Evolutionary conservation across 2,329 filamentous ascomycete species (phyloP).

Genomic region (Diaporthe vaccinii): DNA sequence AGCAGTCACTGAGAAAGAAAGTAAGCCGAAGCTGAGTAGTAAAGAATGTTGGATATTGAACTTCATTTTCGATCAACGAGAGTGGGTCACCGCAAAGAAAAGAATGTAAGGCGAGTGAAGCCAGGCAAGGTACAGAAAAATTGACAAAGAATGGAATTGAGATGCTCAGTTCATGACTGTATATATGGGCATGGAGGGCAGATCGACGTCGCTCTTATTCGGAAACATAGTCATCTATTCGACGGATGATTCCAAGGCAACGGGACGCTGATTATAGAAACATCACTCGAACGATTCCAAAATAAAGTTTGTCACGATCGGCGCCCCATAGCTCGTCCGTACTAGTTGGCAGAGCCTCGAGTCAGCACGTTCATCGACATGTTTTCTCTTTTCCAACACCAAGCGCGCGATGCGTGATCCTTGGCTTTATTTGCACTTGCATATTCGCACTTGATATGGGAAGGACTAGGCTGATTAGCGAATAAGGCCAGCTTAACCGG

Average conservation of each 20-base stretch:
- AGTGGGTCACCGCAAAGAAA: background rate
- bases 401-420: background rate
- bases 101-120: conserved; percentile 1
- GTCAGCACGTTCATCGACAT: background rate
- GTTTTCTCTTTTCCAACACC: background rate
- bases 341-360: conserved; percentile 6
- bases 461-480: background rate
- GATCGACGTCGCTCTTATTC: conserved; percentile 13
- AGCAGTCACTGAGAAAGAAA: background rate
- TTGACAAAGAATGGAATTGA: background rate
- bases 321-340: background rate
- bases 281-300: background rate
- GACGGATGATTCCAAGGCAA: background rate
- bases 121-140: background rate
- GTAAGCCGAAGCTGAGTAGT: background rate
- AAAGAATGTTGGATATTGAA: conserved; percentile 12
- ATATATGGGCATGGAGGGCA: background rate
- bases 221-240: background rate
- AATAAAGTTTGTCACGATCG: conserved; percentile 6
- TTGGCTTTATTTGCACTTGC: background rate
- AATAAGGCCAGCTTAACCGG: background rate
- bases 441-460: background rate
- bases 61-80: conserved; percentile 28
- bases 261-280: conserved; percentile 3
- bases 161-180: background rate